Base-by-base conservation (phyloP, 2,329 filamentous ascomycete genomes). In the Raffaelea albimanens region DNA sequence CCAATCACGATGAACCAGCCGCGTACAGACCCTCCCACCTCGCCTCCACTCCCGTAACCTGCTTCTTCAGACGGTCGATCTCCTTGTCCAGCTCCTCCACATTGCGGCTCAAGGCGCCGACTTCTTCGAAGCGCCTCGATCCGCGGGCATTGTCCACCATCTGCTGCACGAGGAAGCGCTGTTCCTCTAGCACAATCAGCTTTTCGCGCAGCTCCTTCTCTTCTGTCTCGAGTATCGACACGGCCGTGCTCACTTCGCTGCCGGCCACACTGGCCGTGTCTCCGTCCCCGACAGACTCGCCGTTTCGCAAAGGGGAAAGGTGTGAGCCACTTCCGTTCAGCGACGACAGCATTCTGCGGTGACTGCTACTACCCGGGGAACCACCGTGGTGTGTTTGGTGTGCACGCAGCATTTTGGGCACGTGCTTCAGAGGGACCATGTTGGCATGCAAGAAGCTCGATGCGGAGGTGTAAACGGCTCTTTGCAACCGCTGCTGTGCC, bases 181-280 rank as follows among this genome's bases (percentile, higher is more conserved):
- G 90, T 65, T 96, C 90, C 62, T 95, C 88, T 1, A 96, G 72
- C 7, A 96, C 83, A 25, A 93, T 85, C 13, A 95, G 68, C 4
- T 81, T 73, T 58, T 95, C 89, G 16, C 85, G 78, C 2, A 94
- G 68, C 19, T 87, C 79, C 61, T 87, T 91, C 63, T 95, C 89
- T 60, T 95, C 88, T 0, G 76, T 78, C 63, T 95, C 89, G 4
- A 95, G 66, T 31, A 72, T 68, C 10, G 73, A 77, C 1, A 76
- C 68, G 1, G 69, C 68, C 14, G 73, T 78, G 58, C 73, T 77
- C 2, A 67, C 64, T 51, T 78, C 75, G 56, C 69, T 72, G 2
- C 58, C 61, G 0, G 62, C 69, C 40, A 72, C 61, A 51, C 73
- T 78, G 0, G 69, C 69, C 5, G 72, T 72, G 46, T 78, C 72